Base-by-base conservation (phyloP, 768 basidiomycete species). In the Pulveroboletus ravenelii region DNA sequence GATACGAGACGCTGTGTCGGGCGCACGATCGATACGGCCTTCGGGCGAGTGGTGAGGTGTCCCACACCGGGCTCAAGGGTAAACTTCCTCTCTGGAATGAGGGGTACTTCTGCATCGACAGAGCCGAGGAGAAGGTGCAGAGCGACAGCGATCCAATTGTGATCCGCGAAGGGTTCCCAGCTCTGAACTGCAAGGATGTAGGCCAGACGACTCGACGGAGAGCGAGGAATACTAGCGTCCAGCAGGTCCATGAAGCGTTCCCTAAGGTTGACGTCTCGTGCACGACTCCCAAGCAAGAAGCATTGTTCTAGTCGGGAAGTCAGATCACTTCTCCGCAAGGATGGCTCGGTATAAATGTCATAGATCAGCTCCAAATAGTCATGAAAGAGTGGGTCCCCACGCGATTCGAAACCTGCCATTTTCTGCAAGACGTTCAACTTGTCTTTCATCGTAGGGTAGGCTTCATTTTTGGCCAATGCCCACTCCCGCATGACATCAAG, bases 141-240 rank as follows among this genome's bases (percentile, higher is more conserved):
- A 14, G 93, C 92, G 17, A 98, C 78, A 57, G 89, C 85, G 31
- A 94, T 85, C 96, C 96, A 99, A 60, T 96, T 92, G 48, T 89
- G 82, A 53, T 95, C 93, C 3, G 89, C 82, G 17, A 99, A 70
- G 2, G 85, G 81, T 50, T 98, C 96, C 96, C 96, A 99, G 59
- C 78, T 92, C 68, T 98, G 95, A 14, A 94, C 87, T 23, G 89
- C 93, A 35, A 95, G 74, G 55, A 98, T 83, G 66, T 94, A 97
- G 36, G 87, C 85, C 41, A 99, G 68, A 25, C 96, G 87, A 52
- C 79, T 84, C 51, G 81, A 80, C 10, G 96, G 76, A 1, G 87
- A 85, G 31, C 87, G 82, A 30, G 94, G 90, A 44, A 97, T 81
- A 62, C 87, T 94, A 60, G 82, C 75, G 60, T 98, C 94, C 55